Percentiles rank a stretch among this genome's conserved stretches.
phyloP scores from a whole-genome alignment of 495 filamentous ascomycete species.

The Aspergillus cristatus region DNA sequence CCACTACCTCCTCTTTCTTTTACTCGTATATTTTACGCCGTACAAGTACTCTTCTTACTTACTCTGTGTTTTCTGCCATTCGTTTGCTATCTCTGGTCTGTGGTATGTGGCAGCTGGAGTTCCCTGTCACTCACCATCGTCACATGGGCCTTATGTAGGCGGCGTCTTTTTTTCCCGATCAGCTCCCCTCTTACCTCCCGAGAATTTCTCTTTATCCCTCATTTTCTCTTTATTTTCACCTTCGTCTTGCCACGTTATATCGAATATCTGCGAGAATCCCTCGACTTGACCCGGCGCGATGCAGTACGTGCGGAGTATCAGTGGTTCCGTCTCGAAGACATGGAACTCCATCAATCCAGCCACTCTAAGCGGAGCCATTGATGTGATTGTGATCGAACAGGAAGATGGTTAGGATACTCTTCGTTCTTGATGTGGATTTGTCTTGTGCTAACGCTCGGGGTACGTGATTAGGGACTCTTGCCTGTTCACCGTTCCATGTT shows the following conservation, averaged over 20 bases:
- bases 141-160: constrained; percentile 37
- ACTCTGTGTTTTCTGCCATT: constrained; percentile 4
- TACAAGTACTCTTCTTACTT: not conserved
- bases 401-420: constrained; percentile 60
- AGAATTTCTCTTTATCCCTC: constrained; percentile 6
- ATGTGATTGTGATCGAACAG: constrained; percentile 97
- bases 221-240: not conserved
- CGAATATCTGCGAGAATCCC: constrained; percentile 4
- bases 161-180: constrained; percentile 24
- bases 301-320: constrained; percentile 97
- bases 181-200: constrained; percentile 9
- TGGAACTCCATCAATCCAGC: constrained; percentile 99
- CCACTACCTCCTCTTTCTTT: too few species aligned
- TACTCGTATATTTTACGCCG: too few species aligned
- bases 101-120: constrained; percentile 6
- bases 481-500: constrained; percentile 96
- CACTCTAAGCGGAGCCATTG: constrained; percentile 93
- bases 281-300: constrained; percentile 41
- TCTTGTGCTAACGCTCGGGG: constrained; percentile 2
- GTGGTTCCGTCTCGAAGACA: constrained; percentile 92
- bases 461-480: constrained; percentile 46
- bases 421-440: not conserved
- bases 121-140: constrained; percentile 24
- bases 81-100: not conserved
- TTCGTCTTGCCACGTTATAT: not conserved